Base-by-base conservation (phyloP, 306 rosid genomes). In the Canavalia gladiata region DNA sequence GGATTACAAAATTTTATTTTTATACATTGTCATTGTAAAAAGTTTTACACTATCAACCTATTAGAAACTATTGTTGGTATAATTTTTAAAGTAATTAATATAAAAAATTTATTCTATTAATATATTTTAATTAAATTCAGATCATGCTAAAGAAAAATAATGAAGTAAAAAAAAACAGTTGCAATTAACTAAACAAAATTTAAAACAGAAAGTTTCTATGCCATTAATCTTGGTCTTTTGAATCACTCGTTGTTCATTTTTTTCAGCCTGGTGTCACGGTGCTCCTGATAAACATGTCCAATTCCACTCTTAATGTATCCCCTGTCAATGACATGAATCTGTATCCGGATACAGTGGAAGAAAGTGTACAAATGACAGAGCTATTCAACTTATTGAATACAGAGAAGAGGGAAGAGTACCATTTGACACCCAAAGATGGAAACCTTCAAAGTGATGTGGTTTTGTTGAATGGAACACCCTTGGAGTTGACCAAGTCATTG, bases 401-500 rank as follows among this genome's bases (percentile, higher is more conserved):
- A 43, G 4, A 34, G 11, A 66, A 6, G 62, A 88, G 88, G 50
- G 90, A 92, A 81, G 95, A 89, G 84, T 91, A 88, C 59, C 94
- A 92, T 85, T 81, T 89, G 72, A 92, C 86, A 0, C 90, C 97
- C 0, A 84, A 87, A 84, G 87, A 75, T 42, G 92, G 94, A 0
- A 72, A 91, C 25, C 74, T 91, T 72, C 86, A 81, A 34, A 89
- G 92, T 60, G 77, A 88, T 5, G 87, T 88, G 35, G 50, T 89
- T 66, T 67, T 88, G 31, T 72, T 91, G 59, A 88, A 87, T 65
- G 95, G 92, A 77, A 74, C 66, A 51, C 91, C 94, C 43, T 8
- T 88, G 34, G 33, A 56, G 42, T 77, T 91, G 1, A 88, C 91
- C 0, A 8, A 69, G 13, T 71, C 81, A 4, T 35, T 50, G 0